Conservation (phyloP, 2,329 filamentous ascomycete species). For the Fusarium sp. region DNA sequence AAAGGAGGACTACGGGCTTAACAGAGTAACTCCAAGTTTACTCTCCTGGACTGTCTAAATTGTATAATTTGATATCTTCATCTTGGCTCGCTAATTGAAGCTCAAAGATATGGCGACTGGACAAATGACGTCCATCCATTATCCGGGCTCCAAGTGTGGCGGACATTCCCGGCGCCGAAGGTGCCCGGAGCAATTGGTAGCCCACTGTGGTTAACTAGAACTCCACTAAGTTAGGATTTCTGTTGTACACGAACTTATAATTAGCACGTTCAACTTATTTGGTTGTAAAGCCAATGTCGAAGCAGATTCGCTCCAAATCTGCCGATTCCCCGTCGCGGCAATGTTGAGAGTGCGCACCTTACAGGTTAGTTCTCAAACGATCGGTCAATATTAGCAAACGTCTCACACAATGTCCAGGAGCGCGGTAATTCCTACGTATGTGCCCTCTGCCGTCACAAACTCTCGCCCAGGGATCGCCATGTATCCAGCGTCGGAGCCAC, state of each 20-base stretch:
- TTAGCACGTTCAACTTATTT: constrained; percentile 14
- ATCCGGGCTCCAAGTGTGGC: constrained; percentile 12
- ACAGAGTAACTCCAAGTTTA: no score
- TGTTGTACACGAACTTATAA: constrained; percentile 1
- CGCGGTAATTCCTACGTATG: constrained; percentile 53
- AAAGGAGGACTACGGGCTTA: background rate
- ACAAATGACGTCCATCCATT: background rate
- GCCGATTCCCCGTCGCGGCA: constrained; percentile 38
- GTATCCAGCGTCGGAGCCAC: constrained; percentile 18
- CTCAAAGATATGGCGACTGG: background rate
- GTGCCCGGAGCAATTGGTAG: background rate
- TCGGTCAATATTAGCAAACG: background rate
- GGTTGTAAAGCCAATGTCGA: constrained; percentile 35
- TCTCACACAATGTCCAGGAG: constrained; percentile 42
- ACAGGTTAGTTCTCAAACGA: constrained; percentile 46
- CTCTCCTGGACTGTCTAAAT: background rate
- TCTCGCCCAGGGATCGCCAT: constrained; percentile 34
- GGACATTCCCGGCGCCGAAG: constrained; percentile 37
- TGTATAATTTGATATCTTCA: background rate
- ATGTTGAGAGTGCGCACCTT: constrained; percentile 57
- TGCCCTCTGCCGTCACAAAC: constrained; percentile 50
- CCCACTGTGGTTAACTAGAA: constrained; percentile 31
- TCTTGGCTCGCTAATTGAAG: background rate
- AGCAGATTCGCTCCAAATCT: constrained; percentile 26
- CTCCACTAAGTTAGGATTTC: constrained; percentile 29